Conservation (phyloP, 306 rosid genomes). For the Trifolium repens region DNA sequence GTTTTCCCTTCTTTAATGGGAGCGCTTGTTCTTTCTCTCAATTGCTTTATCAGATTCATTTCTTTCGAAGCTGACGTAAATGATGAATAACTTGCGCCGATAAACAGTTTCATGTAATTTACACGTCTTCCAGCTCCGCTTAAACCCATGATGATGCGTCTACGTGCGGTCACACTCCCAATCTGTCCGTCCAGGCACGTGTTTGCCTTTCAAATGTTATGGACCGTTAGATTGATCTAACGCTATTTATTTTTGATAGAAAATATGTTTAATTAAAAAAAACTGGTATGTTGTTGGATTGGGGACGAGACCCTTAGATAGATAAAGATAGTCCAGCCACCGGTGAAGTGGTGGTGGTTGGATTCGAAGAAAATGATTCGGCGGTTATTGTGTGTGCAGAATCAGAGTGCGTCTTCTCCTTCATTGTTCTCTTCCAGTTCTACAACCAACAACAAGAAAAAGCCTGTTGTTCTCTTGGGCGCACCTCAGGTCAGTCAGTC, state of each 20-base stretch:
- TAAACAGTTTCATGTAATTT: neutral
- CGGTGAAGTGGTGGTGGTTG: no score
- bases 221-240: no score
- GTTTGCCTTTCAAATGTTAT: no score
- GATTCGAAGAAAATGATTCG: neutral
- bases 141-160: no score
- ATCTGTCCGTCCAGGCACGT: no score
- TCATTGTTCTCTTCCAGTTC: constrained; percentile 2
- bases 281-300: no score
- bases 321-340: no score
- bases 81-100: neutral
- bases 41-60: constrained; percentile 67
- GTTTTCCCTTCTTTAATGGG: constrained; percentile 56
- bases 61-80: neutral
- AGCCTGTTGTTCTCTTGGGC: constrained; percentile 77
- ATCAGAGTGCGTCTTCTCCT: neutral
- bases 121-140: constrained; percentile 24
- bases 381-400: constrained; percentile 6
- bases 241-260: no score
- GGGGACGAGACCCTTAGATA: no score
- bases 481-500: constrained; percentile 65
- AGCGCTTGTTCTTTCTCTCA: constrained; percentile 68
- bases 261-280: no score
- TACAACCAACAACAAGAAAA: constrained; percentile 41
- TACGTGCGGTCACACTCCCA: no score